Evolutionary conservation across 2,329 filamentous ascomycete species (phyloP), one percentile per base, ranked within the genome.

Genomic region (Pseudogymnoascus sp.): DNA sequence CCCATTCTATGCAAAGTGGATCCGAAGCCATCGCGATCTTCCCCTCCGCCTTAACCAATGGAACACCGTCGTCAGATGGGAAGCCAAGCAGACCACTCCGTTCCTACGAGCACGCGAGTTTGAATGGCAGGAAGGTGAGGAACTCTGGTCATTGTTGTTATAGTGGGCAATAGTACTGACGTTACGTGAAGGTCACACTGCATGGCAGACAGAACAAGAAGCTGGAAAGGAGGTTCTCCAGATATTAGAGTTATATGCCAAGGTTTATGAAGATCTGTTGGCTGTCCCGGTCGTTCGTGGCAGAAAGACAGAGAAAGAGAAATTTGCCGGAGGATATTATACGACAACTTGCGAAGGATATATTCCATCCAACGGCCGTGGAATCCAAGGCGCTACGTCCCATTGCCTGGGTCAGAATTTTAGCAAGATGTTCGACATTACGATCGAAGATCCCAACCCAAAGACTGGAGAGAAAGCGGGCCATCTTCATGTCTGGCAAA

Each of bases 371-470:
- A 97, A 95, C 66, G 94, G 94, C 24, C 89, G 94, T 73, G 94
- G 94, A 74, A 97, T 99, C 64, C 94, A 99, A 78, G 94, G 92
- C 67, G 94, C 86, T 60, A 99, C 94, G 40, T 96, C 91, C 60
- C 94, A 99, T 79, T 74, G 74, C 70, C 82, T 99, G 7, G 94
- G 94, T 60, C 94, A 99, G 77, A 97, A 99, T 78, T 99, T 99
- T 78, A 92, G 88, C 74, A 97, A 95, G 78, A 99, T 99, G 92
- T 99, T 97, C 74, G 89, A 94, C 75, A 97, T 99, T 74, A 96
- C 89, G 0, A 91, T 99, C 31, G 93, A 99, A 75, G 92, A 99
- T 72, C 94, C 94, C 24, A 80, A 81, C 63, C 83, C 81, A 59
- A 86, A 86, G 71, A 79, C 81, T 54, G 86, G 83, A 58, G 85